These are phyloP conservation scores for Globisporangium canariense DNA, from an alignment of 352 stramenopile genomes.

Conservation along the genomic window DNA sequence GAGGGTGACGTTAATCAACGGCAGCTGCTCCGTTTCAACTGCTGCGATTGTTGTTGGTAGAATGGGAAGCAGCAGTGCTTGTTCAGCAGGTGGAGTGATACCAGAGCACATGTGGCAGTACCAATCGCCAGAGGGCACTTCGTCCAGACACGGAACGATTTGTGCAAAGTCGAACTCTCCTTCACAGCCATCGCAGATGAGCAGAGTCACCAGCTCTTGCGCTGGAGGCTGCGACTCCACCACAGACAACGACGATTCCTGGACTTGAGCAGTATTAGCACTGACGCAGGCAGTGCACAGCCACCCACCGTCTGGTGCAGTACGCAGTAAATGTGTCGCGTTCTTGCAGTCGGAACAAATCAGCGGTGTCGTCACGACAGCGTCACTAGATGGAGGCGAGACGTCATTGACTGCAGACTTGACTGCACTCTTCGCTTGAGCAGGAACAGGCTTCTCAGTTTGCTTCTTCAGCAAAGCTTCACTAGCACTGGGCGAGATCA, in stretches of 20 bases:
- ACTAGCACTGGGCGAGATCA: neutral
- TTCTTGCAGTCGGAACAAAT: slow-evolving; percentile 31
- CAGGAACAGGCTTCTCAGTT: neutral
- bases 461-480: neutral
- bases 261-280: neutral
- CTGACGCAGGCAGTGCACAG: slow-evolving; percentile 17
- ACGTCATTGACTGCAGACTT: neutral
- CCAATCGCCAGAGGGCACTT: slow-evolving; percentile 36
- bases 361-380: neutral
- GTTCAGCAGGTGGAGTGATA: too few relatives aligned
- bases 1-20: slow-evolving; percentile 29
- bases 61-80: neutral
- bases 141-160: slow-evolving; percentile 20
- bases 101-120: slow-evolving; percentile 22
- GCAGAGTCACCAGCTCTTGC: slow-evolving; percentile 21
- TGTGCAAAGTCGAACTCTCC: slow-evolving; percentile 29
- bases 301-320: slow-evolving; percentile 27
- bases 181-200: slow-evolving; percentile 44
- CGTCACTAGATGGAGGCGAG: neutral
- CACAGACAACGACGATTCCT: neutral
- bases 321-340: slow-evolving; percentile 11
- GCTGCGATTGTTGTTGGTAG: neutral
- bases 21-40: neutral
- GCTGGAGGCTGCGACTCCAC: neutral
- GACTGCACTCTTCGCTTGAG: neutral